Conservation (phyloP, 1,284 basidiomycete genomes). For the Takashimella tepidaria region DNA sequence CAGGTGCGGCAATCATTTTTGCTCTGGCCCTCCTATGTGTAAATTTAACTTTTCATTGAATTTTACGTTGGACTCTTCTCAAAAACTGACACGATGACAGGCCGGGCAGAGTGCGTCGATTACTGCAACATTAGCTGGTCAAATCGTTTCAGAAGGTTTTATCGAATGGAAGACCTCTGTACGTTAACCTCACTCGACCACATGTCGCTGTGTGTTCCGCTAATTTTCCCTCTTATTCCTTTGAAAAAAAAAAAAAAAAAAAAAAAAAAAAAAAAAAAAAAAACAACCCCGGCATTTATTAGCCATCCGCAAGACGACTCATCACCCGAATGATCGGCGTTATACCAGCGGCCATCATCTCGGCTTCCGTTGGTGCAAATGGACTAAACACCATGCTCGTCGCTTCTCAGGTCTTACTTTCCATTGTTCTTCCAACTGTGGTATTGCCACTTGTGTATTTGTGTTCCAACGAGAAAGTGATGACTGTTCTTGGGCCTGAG, state of each 20-base stretch:
- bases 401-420: constrained; percentile 79
- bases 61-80: no score
- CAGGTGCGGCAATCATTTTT: constrained; percentile 73
- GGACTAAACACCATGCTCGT: constrained; percentile 82
- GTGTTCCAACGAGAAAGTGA: constrained; percentile 63
- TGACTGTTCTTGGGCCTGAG: constrained; percentile 55
- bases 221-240: no score
- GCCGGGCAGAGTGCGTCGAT: constrained; percentile 89
- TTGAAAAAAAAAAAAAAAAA: no score
- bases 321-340: constrained; percentile 79
- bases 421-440: constrained; percentile 83
- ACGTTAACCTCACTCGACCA: constrained; percentile 44
- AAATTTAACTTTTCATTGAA: constrained; percentile 14
- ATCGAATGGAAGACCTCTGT: constrained; percentile 83
- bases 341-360: constrained; percentile 78
- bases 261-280: no score
- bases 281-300: constrained; percentile 9
- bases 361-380: constrained; percentile 63
- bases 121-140: constrained; percentile 85
- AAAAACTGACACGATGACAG: no score
- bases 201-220: neutral
- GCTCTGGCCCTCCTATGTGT: constrained; percentile 72
- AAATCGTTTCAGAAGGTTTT: constrained; percentile 91
- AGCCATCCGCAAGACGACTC: constrained; percentile 75
- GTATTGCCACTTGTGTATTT: constrained; percentile 72